Evolutionary conservation across 2,329 filamentous ascomycete species (phyloP), one percentile per base, ranked within the genome.

Genomic region (Periconia macrospinosa): DNA sequence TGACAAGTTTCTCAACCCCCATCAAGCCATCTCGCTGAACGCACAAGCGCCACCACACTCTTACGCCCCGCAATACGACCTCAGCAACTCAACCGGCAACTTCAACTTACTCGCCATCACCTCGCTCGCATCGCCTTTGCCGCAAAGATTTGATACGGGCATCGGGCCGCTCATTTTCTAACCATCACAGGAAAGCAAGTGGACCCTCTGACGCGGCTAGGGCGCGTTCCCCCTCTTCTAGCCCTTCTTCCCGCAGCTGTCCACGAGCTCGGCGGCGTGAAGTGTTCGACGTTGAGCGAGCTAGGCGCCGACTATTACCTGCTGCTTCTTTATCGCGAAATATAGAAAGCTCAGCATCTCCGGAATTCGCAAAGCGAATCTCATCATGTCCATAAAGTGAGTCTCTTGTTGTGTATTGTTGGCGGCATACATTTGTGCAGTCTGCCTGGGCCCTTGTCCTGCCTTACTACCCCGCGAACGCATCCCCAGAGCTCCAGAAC

Each of bases 311-410:
- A 44, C 15, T 42, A n/a, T 45, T 33, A 41, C 17, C 19, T 20
- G 19, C 17, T 17, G 30, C 17, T 19, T 15, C 13, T 18, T 13
- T 37, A 11, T 45, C 43, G 44, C 43, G 41, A 15, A 23, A 6
- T 37, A 37, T 37, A 37, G 33, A 37, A 37, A 37, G 33, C 33
- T 37, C 33, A 37, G 33, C 5, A 37, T 37, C 33, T 5, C 33
- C 33, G 33, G 33, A 5, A n/a, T 27, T 37, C 33, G 6, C 33
- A n/a, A n/a, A 43, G 47, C 41, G 13, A n/a, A 49, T 13, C 17
- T 35, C 46, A 63, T 40, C 47, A 75, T 75, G 72, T 74, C 72
- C 56, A 68, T 75, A 63, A 75, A 75, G 73, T 75, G 52, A 70
- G 72, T 73, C 62, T 49, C 56, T 53, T 43, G 41, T 41, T 46